Evolutionary conservation across 352 stramenopile species (phyloP).

Genomic region (Phytophthora hybrid): DNA sequence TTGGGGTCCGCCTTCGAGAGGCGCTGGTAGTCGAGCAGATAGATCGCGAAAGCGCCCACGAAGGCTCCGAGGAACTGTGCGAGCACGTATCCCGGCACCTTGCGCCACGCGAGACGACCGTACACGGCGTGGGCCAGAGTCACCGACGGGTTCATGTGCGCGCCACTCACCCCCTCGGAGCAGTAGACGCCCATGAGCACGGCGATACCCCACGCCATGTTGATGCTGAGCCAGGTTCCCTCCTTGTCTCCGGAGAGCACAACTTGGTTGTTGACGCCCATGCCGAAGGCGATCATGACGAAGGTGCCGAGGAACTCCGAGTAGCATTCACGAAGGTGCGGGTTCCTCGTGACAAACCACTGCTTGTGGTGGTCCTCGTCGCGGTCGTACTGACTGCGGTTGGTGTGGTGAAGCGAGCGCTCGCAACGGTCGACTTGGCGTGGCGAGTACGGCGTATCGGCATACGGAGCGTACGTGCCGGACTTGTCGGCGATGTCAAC

Average conservation of each 20-base stretch:
- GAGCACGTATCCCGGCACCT: conserved; percentile 52
- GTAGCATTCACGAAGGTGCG: conserved; percentile 50
- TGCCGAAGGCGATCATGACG: conserved; percentile 63
- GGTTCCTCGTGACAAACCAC: conserved; percentile 36
- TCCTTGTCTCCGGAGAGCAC: conserved; percentile 52
- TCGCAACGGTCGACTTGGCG: conserved; percentile 31
- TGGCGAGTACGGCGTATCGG: conserved; percentile 29
- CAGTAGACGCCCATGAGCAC: conserved; percentile 67
- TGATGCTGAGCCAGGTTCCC: conserved; percentile 74
- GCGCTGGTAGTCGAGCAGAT: conserved; percentile 58
- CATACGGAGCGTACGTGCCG: conserved; percentile 32
- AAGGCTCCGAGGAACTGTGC: conserved; percentile 58
- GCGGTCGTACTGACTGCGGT: conserved; percentile 39
- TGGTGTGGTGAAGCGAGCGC: conserved; percentile 43
- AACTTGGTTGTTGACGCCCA: conserved; percentile 72
- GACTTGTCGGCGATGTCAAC: conserved; percentile 42
- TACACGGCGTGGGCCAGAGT: conserved; percentile 60
- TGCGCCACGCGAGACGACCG: conserved; percentile 53
- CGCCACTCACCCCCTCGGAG: conserved; percentile 58
- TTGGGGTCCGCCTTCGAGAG: conserved; percentile 55
- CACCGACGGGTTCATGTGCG: conserved; percentile 72
- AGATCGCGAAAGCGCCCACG: conserved; percentile 48
- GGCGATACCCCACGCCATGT: conserved; percentile 59
- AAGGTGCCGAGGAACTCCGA: conserved; percentile 59
- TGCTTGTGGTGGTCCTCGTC: conserved; percentile 31